Evolutionary conservation across 2,329 filamentous ascomycete species (phyloP).

Genomic region (Penicillium sp.): DNA sequence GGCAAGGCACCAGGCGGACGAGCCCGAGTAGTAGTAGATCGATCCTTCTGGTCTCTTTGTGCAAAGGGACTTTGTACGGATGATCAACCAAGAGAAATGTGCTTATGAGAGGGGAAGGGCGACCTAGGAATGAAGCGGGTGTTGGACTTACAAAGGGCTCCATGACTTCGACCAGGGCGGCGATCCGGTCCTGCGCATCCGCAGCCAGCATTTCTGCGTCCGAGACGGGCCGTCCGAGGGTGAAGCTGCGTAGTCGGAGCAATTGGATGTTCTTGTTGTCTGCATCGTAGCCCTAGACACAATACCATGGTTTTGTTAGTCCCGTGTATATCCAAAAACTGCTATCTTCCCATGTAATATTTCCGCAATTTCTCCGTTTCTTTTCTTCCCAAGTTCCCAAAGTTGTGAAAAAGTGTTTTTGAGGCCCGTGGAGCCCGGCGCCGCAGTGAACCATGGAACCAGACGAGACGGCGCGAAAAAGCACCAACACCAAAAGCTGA

Average conservation of each 20-base stretch:
- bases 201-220: constrained; percentile 66
- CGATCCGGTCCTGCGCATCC: constrained; percentile 66
- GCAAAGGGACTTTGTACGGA: background rate
- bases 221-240: constrained; percentile 65
- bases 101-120: background rate
- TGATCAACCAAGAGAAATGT: background rate
- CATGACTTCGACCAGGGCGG: constrained; percentile 66
- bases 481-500: constrained; percentile 2
- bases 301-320: constrained; percentile 1
- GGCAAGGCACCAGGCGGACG: background rate
- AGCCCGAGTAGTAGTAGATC: constrained; percentile 17
- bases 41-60: constrained; percentile 13
- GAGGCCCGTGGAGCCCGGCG: constrained; percentile 25
- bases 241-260: constrained; percentile 78
- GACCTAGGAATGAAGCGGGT: constrained; percentile 1
- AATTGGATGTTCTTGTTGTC: constrained; percentile 79
- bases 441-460: constrained; percentile 43
- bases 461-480: constrained; percentile 33
- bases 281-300: constrained; percentile 67
- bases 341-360: background rate
- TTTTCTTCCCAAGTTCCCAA: background rate
- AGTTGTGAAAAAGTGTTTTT: background rate
- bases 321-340: background rate
- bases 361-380: background rate
- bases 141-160: constrained; percentile 72